phyloP scores from a whole-genome alignment of 441 rosid species.

The Capsella rubella region DNA sequence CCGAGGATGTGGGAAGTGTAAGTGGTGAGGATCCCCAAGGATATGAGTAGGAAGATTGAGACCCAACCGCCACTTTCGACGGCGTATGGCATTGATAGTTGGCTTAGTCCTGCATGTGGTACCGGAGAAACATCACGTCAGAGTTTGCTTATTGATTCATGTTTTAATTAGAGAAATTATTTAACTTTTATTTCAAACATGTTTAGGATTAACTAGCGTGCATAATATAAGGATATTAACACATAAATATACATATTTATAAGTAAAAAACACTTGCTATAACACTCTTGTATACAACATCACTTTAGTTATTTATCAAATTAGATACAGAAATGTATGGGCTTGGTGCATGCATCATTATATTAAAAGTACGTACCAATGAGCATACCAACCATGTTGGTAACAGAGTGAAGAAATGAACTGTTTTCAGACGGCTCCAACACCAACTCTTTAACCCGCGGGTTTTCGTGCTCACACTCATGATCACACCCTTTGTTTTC shows the following conservation, averaged over 20 bases:
- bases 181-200: neutral
- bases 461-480: constrained; percentile 23
- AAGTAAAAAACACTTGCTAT: neutral
- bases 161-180: neutral
- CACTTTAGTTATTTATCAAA: neutral
- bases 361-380: constrained; percentile 52
- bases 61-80: constrained; percentile 76
- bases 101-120: constrained; percentile 64
- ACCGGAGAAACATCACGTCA: constrained; percentile 21
- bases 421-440: constrained; percentile 37
- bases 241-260: neutral
- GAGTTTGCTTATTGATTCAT: neutral
- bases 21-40: constrained; percentile 57
- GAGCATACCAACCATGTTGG: constrained; percentile 89
- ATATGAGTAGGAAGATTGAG: constrained; percentile 58
- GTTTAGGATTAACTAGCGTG: neutral
- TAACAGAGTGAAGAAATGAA: constrained; percentile 71
- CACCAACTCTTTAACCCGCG: constrained; percentile 10
- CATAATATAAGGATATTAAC: neutral
- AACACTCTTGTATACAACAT: neutral
- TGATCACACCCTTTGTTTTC: constrained; percentile 22
- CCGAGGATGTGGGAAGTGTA: constrained; percentile 70
- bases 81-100: constrained; percentile 77
- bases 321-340: neutral
- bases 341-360: neutral